Evolutionary conservation across 495 filamentous ascomycete genomes (phyloP), one percentile per base, ranked within the genome.

Genomic region (Bryoglossum gracile): DNA sequence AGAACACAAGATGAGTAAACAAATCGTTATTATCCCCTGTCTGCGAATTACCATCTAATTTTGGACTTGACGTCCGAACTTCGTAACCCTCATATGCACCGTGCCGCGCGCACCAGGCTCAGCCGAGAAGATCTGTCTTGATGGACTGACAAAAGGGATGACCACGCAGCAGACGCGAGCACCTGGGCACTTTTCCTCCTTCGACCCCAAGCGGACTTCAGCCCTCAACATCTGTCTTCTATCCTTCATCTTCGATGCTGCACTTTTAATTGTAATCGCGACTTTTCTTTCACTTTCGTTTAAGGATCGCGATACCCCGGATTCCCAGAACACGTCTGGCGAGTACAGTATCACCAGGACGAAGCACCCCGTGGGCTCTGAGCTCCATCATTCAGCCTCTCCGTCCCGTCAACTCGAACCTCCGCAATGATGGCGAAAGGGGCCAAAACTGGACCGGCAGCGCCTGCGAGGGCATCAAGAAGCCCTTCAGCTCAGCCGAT

Each of bases 281-380:
- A 52, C 39, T 59, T 53, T 48, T 53, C 55, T 32, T 50, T 18
- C 41, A 49, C 52, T 50, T 55, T 59, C 56, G 35, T 59, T 55
- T 32, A 52, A 13, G 38, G 33, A 36, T 18, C 48, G 52, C 46
- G 36, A 59, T 28, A n/a, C 49, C 25, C 49, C 13, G 17, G 22
- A n/a, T n/a, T n/a, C n/a, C n/a, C n/a, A n/a, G n/a, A n/a, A n/a
- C n/a, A n/a, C n/a, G n/a, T n/a, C n/a, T n/a, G n/a, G n/a, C n/a
- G n/a, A n/a, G n/a, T n/a, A n/a, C n/a, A n/a, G n/a, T n/a, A n/a
- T n/a, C n/a, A n/a, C n/a, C n/a, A n/a, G n/a, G n/a, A n/a, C n/a
- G n/a, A n/a, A n/a, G n/a, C n/a, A n/a, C n/a, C 48, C 43, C 33
- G 24, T 26, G 41, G 37, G 43, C 53, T 51, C 19, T 36, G 22